A percentile compares a stretch with the other conserved stretches of the same genome.
phyloP scores from a whole-genome alignment of 2,329 filamentous ascomycete genomes.

The Cercospora nicotianae region DNA sequence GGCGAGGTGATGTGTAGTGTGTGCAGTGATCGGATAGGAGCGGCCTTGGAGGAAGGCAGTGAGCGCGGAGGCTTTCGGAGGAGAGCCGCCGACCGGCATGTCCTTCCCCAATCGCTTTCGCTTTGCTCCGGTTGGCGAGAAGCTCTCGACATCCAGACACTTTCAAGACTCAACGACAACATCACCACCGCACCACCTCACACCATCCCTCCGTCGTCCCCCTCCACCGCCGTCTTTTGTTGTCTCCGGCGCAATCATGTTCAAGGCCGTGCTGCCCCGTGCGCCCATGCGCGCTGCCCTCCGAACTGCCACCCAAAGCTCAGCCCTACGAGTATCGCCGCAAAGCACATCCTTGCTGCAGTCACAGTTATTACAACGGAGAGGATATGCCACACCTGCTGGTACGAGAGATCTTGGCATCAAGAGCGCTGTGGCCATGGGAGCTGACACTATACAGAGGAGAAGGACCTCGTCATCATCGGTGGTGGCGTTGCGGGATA shows the following conservation, averaged over 20 bases:
- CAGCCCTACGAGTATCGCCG: constrained; percentile 32
- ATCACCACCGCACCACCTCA: not conserved
- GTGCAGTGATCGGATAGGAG: not conserved
- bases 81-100: not conserved
- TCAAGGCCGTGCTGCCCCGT: constrained; percentile 30
- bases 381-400: constrained; percentile 58
- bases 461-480: constrained; percentile 96
- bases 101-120: not conserved
- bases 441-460: constrained; percentile 59
- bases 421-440: not conserved
- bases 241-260: constrained; percentile 24
- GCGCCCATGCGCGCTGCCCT: constrained; percentile 30
- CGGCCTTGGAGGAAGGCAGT: constrained; percentile 1
- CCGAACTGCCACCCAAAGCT: constrained; percentile 25
- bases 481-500: constrained; percentile 98
- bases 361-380: constrained; percentile 54
- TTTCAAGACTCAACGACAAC: constrained; percentile 4
- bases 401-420: constrained; percentile 37
- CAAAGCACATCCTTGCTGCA: constrained; percentile 49
- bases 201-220: not conserved
- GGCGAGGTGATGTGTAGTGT: not conserved
- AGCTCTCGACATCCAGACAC: constrained; percentile 5
- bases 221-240: not conserved
- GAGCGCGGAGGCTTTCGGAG: not conserved
- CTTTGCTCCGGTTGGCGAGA: not conserved